Conservation (phyloP, 2,329 filamentous ascomycete species). For the Xylariaceae sp. region DNA sequence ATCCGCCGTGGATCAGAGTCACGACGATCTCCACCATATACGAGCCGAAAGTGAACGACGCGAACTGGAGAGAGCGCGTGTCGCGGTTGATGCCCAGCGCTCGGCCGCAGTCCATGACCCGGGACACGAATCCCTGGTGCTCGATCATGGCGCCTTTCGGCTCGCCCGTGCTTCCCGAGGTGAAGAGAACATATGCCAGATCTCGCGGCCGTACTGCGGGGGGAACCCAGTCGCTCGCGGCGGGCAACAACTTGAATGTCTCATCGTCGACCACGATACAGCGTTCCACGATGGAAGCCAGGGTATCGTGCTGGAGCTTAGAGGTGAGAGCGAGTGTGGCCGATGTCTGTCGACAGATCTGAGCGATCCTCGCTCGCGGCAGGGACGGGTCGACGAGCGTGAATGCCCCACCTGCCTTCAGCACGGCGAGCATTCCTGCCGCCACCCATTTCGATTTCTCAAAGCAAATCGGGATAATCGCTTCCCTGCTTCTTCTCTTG, state of each 20-base stretch:
- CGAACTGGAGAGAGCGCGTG: not conserved
- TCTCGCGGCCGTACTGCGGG: constrained; percentile 6
- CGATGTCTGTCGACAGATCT: constrained; percentile 14
- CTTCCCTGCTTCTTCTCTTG: constrained; percentile 5
- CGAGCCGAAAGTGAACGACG: not conserved
- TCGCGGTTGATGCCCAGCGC: not conserved
- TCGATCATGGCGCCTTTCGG: constrained; percentile 41
- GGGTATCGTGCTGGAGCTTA: constrained; percentile 9
- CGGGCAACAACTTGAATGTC: not conserved
- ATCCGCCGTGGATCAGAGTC: not conserved
- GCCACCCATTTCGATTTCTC: constrained; percentile 15
- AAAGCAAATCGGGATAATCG: constrained; percentile 10
- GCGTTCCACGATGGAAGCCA: not conserved
- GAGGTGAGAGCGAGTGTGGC: constrained; percentile 11
- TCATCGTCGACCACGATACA: not conserved
- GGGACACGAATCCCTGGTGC: constrained; percentile 1
- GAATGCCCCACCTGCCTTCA: constrained; percentile 29
- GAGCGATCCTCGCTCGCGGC: too few relatives aligned
- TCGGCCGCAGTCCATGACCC: not conserved
- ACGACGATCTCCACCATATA: not conserved
- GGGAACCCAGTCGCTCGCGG: too few relatives aligned
- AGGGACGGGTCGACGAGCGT: constrained; percentile 23
- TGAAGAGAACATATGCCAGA: constrained; percentile 39
- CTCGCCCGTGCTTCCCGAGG: constrained; percentile 39
- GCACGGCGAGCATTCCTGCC: constrained; percentile 22